Base-by-base conservation (phyloP, 164 flowering plant genomes). In the Magnolia kwangsiensis region DNA sequence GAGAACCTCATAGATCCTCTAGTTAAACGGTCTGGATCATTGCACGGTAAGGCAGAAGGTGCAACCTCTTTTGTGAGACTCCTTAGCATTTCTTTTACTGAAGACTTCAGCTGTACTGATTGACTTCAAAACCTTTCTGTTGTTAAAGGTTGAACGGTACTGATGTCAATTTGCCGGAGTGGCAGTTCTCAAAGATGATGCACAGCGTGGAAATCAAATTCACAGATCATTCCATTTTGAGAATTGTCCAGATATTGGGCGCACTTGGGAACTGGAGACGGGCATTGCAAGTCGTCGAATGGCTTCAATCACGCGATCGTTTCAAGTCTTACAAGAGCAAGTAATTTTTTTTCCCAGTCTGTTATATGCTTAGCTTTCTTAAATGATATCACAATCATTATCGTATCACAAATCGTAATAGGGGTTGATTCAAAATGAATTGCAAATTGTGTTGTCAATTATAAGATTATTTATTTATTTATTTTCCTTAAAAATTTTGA, bases 131-230 rank as follows among this genome's bases (percentile, higher is more conserved):
- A n/a, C 37, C 78, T 74, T 64, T 82, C 78, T 81, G 70, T 78
- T 83, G 80, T 78, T 73, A 80, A 87, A 95, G 98, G 89, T 85
- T 95, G 81, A 92, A 95, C 85, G 97, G 92, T 82, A 90, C 94
- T 72, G 93, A 91, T 83, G 82, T 93, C 71, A 83, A 90, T 77
- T 80, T 91, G 84, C 98, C 98, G 29, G 91, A 92, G 75, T 95
- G 98, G 97, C 83, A 87, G 86, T 95, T 95, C 86, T 88, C 97
- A 63, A 86, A 90, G 83, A 90, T 86, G 87, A 90, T 93, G 88
- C 89, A 86, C 67, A 90, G 92, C 86, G 97, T 94, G 71, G 73
- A 81, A 76, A 89, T 95, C 76, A 90, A 79, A 81, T 95, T 81
- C 79, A 71, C 91, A 55, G 98, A 93, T 85, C 86, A 88, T 86